Base-by-base conservation (phyloP, 2,329 filamentous ascomycete species). In the Drechslera avenae region DNA sequence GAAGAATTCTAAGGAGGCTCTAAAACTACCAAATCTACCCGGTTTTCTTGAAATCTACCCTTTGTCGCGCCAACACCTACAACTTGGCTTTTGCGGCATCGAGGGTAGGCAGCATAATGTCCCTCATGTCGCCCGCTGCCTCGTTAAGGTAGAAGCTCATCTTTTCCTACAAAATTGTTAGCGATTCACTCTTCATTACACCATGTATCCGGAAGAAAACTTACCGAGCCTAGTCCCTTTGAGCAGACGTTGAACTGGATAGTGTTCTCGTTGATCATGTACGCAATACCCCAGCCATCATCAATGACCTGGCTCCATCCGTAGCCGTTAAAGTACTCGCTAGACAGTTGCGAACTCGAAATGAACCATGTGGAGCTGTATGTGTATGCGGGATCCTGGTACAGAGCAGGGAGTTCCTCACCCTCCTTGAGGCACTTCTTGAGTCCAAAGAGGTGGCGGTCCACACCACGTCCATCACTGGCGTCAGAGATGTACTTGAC, bases 251-350 rank as follows among this genome's bases (percentile, higher is more conserved):
- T 99, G 81, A 99, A 97, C 83, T 97, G 94, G 59, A 99, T 83
- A 75, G 91, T 96, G 76, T 97, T 96, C 82, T 97, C 93, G 73
- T 99, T 99, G 75, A 99, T 97, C 94, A 99, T 99, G 75, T 99
- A 99, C 32, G 94, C 94, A 71, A 99, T 96, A 34, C 94, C 94
- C 77, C 94, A 99, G 23, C 94, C 94, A 54, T 88, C 90, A 69
- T 97, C 92, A 47, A 97, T 89, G 44, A 99, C 94, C 79, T 99
- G 93, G 71, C 89, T 94, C 94, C 94, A 99, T 37, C 94, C 94
- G 76, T 99, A 99, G 18, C 95, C 94, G 73, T 99, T 99, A 78
- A 97, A 99, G 81, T 90, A 97, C 79, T 99, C 95, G 28, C 88
- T 92, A 76, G 89, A 94, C 73, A 99, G 79, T 79, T 99, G 95